These are phyloP conservation scores for Stephania cephalantha DNA, from an alignment of 164 flowering plant genomes.

Conservation along the genomic window DNA sequence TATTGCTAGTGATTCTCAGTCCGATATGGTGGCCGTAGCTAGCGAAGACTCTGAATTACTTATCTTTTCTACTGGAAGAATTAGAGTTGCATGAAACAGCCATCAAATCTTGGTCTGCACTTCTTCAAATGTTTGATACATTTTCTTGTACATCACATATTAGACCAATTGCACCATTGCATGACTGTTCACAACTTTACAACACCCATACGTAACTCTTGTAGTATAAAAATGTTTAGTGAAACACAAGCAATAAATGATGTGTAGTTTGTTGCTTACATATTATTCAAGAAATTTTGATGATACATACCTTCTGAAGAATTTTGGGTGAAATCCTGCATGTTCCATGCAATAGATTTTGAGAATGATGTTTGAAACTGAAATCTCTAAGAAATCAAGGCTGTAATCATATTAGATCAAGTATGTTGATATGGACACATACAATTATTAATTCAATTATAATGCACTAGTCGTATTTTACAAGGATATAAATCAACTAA, in stretches of 20 bases:
- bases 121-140: background rate
- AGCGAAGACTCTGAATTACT: constrained; percentile 39
- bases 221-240: background rate
- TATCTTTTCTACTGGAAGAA: constrained; percentile 30
- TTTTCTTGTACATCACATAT: background rate
- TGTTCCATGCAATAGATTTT: too few species aligned
- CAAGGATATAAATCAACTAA: background rate
- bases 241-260: background rate
- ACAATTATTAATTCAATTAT: too few species aligned
- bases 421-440: too few species aligned
- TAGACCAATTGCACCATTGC: background rate
- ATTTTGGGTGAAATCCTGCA: too few species aligned
- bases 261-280: too few species aligned
- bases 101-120: background rate
- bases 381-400: too few species aligned
- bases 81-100: background rate
- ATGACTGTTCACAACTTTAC: too few species aligned
- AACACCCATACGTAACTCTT: background rate
- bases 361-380: too few species aligned
- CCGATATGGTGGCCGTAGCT: constrained; percentile 56
- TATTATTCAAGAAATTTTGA: too few species aligned
- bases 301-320: too few species aligned
- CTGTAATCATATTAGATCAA: too few species aligned
- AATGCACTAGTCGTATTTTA: background rate
- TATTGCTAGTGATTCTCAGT: constrained; percentile 47